A percentile compares a stretch with the other conserved stretches of the same genome.
These are phyloP conservation scores for Phytophthora rubi DNA, from an alignment of 352 stramenopile species.

Conservation along the genomic window DNA sequence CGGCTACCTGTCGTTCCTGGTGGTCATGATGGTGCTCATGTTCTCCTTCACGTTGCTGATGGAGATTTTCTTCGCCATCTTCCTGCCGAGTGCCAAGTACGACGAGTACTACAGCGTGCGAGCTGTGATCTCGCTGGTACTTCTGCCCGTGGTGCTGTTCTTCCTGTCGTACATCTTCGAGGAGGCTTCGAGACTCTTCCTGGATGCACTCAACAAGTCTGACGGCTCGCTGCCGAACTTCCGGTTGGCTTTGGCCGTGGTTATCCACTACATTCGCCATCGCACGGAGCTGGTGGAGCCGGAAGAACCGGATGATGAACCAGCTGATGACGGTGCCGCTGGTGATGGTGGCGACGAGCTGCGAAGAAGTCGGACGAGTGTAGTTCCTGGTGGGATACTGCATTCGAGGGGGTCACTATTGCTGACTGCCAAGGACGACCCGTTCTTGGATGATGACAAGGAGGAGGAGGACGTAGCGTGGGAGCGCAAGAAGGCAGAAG, in stretches of 20 bases:
- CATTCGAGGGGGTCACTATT: constrained; percentile 41
- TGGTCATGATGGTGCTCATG: constrained; percentile 85
- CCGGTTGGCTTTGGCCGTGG: constrained; percentile 71
- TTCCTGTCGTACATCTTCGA: constrained; percentile 87
- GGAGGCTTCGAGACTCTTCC: constrained; percentile 67
- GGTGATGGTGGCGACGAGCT: constrained; percentile 14
- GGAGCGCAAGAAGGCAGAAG: constrained; percentile 41
- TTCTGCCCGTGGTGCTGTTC: constrained; percentile 72
- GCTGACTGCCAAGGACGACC: constrained; percentile 57
- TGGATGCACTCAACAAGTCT: constrained; percentile 75
- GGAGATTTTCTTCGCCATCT: constrained; percentile 89
- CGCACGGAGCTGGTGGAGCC: constrained; percentile 53
- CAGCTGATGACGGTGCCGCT: constrained; percentile 8
- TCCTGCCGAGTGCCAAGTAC: constrained; percentile 79
- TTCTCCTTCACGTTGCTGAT: constrained; percentile 87
- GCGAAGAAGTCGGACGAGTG: constrained; percentile 31
- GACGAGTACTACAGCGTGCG: constrained; percentile 70
- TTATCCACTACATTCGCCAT: constrained; percentile 83
- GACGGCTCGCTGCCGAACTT: constrained; percentile 82
- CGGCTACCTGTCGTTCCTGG: constrained; percentile 81
- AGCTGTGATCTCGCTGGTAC: constrained; percentile 58
- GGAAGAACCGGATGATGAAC: constrained; percentile 19
- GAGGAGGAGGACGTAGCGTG: constrained; percentile 62
- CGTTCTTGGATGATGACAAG: constrained; percentile 61
- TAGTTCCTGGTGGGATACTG: constrained; percentile 17